Percentiles rank a stretch among this genome's conserved stretches.
Evolutionary conservation across 306 rosid species (phyloP).

Genomic region (Lathyrus aphaca): DNA sequence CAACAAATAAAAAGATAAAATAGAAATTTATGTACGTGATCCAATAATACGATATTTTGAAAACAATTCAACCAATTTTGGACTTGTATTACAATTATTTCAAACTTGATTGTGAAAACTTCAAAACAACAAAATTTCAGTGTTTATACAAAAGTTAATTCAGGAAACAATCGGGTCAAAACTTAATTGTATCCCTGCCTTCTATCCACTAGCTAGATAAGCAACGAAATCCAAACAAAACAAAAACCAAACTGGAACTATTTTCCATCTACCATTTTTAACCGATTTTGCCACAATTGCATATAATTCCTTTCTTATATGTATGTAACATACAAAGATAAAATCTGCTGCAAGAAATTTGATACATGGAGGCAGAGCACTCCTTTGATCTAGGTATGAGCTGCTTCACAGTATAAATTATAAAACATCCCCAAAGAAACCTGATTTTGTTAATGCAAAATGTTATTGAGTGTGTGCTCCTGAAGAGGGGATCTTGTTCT

Average conservation of each 20-base stretch:
- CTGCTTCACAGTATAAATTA: conserved; percentile 32
- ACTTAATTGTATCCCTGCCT: conserved; percentile 14
- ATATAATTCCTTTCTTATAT: conserved; percentile 52
- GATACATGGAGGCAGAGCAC: conserved; percentile 47
- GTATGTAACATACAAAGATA: conserved; percentile 60
- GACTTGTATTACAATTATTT: neutral
- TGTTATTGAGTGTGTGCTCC: conserved; percentile 54
- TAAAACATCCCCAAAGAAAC: conserved; percentile 31
- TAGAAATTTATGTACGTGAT: neutral
- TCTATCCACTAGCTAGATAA: conserved; percentile 29
- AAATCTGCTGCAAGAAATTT: conserved; percentile 52
- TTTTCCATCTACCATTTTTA: conserved; percentile 49
- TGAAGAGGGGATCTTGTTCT: conserved; percentile 53
- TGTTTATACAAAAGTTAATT: conserved; percentile 20
- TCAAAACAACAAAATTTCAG: conserved; percentile 21
- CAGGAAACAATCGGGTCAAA: conserved; percentile 1
- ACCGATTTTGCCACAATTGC: conserved; percentile 58
- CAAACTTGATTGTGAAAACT: neutral
- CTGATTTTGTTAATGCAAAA: conserved; percentile 30
- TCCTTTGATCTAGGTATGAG: conserved; percentile 44
- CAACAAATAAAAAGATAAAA: neutral
- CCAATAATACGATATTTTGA: neutral
- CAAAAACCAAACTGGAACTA: conserved; percentile 40
- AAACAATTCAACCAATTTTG: conserved; percentile 15
- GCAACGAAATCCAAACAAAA: conserved; percentile 30